Base-by-base conservation (phyloP, 257 asterid genomes). In the Nicotiana sylvestris region DNA sequence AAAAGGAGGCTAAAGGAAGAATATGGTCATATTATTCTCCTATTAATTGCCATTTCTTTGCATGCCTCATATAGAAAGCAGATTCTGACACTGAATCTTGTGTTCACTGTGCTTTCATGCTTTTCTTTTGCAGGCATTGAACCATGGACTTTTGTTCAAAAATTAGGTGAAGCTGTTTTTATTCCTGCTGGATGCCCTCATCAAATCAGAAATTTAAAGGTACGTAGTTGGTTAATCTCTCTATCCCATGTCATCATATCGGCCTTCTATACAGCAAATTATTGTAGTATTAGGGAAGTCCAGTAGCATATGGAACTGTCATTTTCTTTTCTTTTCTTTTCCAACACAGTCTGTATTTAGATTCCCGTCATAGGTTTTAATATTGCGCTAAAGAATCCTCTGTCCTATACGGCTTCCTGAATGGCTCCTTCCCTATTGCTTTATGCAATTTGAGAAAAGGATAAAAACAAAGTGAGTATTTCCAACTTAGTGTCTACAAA, bases 131-230 rank as follows among this genome's bases (percentile, higher is more conserved):
- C 82, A 89, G 92, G 87, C 81, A 85, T 89, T 60, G 92, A 89
- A 60, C 88, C 92, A 65, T 89, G 90, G 92, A 89, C 90, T 57
- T 89, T 86, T 78, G 83, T 88, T 66, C 91, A 88, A 84, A 88
- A 83, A 64, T 68, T 88, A 82, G 91, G 91, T 13, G 92, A 89
- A 78, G 91, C 91, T 11, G 89, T 88, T 66, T 60, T 89, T 11
- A 81, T 87, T 81, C 89, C 92, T 29, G 91, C 91, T 1, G 90
- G 91, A 56, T 89, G 91, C 80, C 92, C 92, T 82, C 87, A 88
- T 83, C 92, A 88, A 86, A 90, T 88, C 64, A 84, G 91, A 64
- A 90, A 88, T 46, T 78, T 90, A 78, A 90, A 89, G 90, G 92
- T 89, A 83, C 13, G 3, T 33, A 32, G 49, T 85, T 80, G 12